Evolutionary conservation across 2,329 filamentous ascomycete genomes (phyloP).

Genomic region (Ophiocordyceps camponoti-floridani): DNA sequence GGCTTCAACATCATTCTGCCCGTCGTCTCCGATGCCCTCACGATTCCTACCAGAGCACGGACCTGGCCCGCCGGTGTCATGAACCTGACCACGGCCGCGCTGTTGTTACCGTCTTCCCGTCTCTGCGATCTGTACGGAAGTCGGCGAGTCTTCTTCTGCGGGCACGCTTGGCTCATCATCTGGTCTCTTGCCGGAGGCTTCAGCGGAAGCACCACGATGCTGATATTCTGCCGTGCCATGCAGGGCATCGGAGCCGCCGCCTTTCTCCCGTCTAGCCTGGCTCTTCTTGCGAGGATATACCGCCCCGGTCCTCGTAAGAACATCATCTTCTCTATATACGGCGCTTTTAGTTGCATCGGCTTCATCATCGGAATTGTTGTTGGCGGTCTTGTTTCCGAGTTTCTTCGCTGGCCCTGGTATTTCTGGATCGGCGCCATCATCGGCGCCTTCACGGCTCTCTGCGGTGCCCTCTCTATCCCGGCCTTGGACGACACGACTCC

Average conservation of each 20-base stretch:
- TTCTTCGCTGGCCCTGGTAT: constrained; percentile 47
- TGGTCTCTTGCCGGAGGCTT: constrained; percentile 59
- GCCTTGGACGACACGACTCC: constrained; percentile 17
- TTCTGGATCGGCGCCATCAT: constrained; percentile 43
- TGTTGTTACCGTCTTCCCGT: constrained; percentile 46
- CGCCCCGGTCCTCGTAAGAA: constrained; percentile 57
- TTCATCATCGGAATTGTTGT: constrained; percentile 52
- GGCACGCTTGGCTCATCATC: constrained; percentile 44
- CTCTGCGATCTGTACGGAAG: constrained; percentile 46
- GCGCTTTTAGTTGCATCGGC: constrained; percentile 37
- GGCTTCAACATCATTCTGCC: constrained; percentile 63
- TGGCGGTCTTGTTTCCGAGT: constrained; percentile 43
- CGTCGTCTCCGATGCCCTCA: constrained; percentile 38
- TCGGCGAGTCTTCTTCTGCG: constrained; percentile 38
- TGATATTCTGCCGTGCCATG: constrained; percentile 55
- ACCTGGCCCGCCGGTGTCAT: constrained; percentile 50
- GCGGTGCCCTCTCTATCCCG: constrained; percentile 7
- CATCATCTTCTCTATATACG: constrained; percentile 42
- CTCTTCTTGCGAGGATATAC: constrained; percentile 52
- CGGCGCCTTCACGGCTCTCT: constrained; percentile 18
- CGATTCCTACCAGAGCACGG: constrained; percentile 41
- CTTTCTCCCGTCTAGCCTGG: constrained; percentile 48
- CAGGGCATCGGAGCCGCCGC: constrained; percentile 59
- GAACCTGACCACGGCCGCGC: constrained; percentile 35
- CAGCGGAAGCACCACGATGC: constrained; percentile 46